Evolutionary conservation across 805 yeast genomes (phyloP), one percentile per base, ranked within the genome.

Genomic region (Ogataea paraovalis): DNA sequence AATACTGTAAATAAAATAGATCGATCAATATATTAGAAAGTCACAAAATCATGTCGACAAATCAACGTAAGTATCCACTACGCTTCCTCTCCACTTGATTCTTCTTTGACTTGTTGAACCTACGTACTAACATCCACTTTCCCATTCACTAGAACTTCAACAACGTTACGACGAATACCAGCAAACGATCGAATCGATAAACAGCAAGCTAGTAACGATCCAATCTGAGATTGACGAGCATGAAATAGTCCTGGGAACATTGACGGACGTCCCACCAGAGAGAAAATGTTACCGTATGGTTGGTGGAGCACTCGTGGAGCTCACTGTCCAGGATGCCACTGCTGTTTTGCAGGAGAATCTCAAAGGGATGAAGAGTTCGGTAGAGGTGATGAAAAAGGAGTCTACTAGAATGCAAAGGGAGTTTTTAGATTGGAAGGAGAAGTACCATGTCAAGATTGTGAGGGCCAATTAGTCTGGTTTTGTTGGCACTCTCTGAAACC

Each of bases 211-310:
- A 12, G 66, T 68, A 27, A 79, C 76, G 51, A 56, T 80, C 14
- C 74, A 76, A 42, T 68, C 70, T 36, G 83, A 79, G 50, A 67
- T 73, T 37, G 68, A 66, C 38, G 74, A 70, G 43, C 73, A 70
- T 52, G 71, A 70, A 33, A 68, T 84, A 16, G 94, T 86, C 1
- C 58, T 83, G 13, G 76, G 73, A 19, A 83, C 92, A 2, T 66
- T 86, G 27, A 53, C 65, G 39, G 70, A 67, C 1, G 70, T 80
- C 9, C 81, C 82, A 21, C 52, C 56, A 2, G 80, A 76, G 40
- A 79, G 99, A 51, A 82, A 83, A 61, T 89, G 97, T 60, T 90
- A 82, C 69, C 81, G 96, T 59, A 89, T 94, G 97, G 78, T 92
- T 28, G 97, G 97, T 22, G 95, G 96, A 9, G 96, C 91, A 3